Percentiles rank a stretch among this genome's conserved stretches.
Evolutionary conservation across 805 yeast species (phyloP).

Genomic region (Metschnikowia vanudenii): DNA sequence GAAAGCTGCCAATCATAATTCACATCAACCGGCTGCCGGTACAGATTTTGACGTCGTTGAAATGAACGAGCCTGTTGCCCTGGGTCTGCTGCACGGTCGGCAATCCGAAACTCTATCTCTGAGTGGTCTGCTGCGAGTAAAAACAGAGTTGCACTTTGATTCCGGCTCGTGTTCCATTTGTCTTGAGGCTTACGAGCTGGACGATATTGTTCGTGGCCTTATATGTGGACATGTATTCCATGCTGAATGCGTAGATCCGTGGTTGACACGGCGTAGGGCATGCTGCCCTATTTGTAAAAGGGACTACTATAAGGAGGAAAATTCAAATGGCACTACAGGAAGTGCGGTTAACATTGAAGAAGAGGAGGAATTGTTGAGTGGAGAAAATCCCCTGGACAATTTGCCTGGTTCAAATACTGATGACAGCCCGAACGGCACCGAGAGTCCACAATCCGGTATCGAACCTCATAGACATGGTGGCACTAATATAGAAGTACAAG

Average conservation of each 20-base stretch:
- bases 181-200: slow-evolving; percentile 60
- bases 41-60: slow-evolving; percentile 7
- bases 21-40: not conserved
- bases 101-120: slow-evolving; percentile 5
- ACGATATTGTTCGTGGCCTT: slow-evolving; percentile 66
- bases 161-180: slow-evolving; percentile 81
- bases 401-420: not conserved
- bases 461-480: not conserved
- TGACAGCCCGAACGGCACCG: not conserved
- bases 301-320: slow-evolving; percentile 48
- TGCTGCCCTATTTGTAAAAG: slow-evolving; percentile 84
- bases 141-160: slow-evolving; percentile 47
- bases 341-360: slow-evolving; percentile 4
- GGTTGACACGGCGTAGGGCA: slow-evolving; percentile 73
- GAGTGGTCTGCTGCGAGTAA: slow-evolving; percentile 10
- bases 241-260: slow-evolving; percentile 73
- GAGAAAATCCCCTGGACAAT: not conserved
- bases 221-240: slow-evolving; percentile 85
- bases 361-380: not conserved
- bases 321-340: slow-evolving; percentile 4
- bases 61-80: slow-evolving; percentile 2
- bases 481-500: not conserved
- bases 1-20: not conserved
- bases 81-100: slow-evolving; percentile 1
- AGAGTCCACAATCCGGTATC: not conserved